These are phyloP conservation scores for Malassezia obtusa DNA, from an alignment of 1,284 basidiomycete genomes.

Conservation along the genomic window DNA sequence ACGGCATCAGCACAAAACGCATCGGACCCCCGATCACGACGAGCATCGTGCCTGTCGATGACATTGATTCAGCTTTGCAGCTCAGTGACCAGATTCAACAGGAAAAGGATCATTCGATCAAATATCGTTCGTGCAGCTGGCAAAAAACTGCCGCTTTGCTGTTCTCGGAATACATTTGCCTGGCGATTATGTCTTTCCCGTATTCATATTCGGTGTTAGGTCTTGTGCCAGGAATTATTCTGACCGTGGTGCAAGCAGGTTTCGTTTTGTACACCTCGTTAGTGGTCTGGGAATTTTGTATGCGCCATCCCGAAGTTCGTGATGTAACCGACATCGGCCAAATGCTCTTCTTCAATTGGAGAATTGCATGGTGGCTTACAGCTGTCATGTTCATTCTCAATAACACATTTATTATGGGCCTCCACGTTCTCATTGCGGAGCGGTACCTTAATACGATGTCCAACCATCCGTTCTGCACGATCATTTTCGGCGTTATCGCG, in stretches of 20 bases:
- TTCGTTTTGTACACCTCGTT: neutral
- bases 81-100: neutral
- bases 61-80: neutral
- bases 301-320: neutral
- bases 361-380: neutral
- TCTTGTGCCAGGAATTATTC: neutral
- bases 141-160: neutral
- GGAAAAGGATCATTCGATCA: neutral
- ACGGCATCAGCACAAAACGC: neutral
- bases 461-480: slow-evolving; percentile 1
- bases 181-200: neutral
- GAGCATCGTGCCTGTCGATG: neutral
- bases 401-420: neutral
- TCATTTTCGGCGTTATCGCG: neutral
- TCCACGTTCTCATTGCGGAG: neutral
- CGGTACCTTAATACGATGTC: neutral
- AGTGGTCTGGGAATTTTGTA: neutral
- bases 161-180: slow-evolving; percentile 2
- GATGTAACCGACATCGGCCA: neutral
- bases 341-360: neutral
- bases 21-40: neutral
- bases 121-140: neutral
- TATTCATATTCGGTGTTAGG: neutral
- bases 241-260: neutral
- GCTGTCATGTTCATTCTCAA: neutral